Base-by-base conservation (phyloP, 2,329 filamentous ascomycete genomes). In the Diaporthe longicolla region DNA sequence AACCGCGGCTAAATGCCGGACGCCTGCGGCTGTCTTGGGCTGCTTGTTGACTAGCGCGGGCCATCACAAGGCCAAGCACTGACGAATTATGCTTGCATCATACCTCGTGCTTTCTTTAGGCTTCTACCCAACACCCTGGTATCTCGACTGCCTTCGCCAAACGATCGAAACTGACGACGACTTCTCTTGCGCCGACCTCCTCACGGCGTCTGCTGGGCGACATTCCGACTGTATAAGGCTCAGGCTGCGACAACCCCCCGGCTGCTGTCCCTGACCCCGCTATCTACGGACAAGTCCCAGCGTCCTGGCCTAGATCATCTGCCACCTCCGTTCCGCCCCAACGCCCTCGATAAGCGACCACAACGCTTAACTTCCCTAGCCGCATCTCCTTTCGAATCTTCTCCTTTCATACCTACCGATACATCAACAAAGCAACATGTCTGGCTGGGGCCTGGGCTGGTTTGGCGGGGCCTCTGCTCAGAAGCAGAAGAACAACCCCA, bases 401-500 rank as follows among this genome's bases (percentile, higher is more conserved):
- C 32, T 21, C n/a, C 45, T 26, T 68, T 43, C 65, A n/a, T 58
- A 66, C 32, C 48, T 24, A 61, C 54, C 37, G 52, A 55, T n/a
- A 19, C 59, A 8, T 9, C 29, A 52, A 29, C 21, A 35, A 45
- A 63, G 32, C 80, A 87, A 79, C 77, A 92, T 92, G 90, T 92
- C 87, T 76, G 87, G 87, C 61, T 75, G 74, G 74, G 74, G 74
- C 85, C 94, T 94, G 93, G 91, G 93, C 86, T 98, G 95, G 95
- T 98, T 98, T 83, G 95, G 96, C 85, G 95, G 95, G 81, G 91
- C 90, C 78, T 90, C 91, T 80, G 92, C 92, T 79, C 92, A 95
- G 86, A 94, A 95, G 89, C 92, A 93, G 86, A 98, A 97, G 87
- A 95, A 98, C 86, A 93, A 92, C 75, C 95, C 97, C 73, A 99